Evolutionary conservation across 2,329 filamentous ascomycete species (phyloP).

Genomic region (Neurospora sp.): DNA sequence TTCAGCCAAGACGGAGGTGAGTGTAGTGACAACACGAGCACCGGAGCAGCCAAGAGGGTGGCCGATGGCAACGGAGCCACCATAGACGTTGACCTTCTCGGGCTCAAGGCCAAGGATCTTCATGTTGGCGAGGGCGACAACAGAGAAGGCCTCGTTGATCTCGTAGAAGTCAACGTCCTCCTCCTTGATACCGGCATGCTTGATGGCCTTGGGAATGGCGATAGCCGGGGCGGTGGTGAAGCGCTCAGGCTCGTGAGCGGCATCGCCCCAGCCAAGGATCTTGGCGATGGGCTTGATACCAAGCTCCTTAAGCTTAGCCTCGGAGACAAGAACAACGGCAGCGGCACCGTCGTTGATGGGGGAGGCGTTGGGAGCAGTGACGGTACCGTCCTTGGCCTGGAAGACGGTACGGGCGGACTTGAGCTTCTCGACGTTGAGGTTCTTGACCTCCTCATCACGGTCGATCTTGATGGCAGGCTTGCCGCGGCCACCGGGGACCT

Average conservation of each 20-base stretch:
- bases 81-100: conserved; percentile 90
- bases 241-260: conserved; percentile 80
- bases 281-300: conserved; percentile 86
- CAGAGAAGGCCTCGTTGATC: conserved; percentile 99
- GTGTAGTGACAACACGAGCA: conserved; percentile 82
- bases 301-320: conserved; percentile 87
- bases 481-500: conserved; percentile 78
- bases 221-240: conserved; percentile 92
- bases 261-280: conserved; percentile 96
- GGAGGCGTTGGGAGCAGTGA: conserved; percentile 93
- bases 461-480: conserved; percentile 77
- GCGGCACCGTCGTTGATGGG: conserved; percentile 92
- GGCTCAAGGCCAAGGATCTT: conserved; percentile 73
- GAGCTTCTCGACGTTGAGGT: conserved; percentile 77
- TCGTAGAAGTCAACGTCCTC: conserved; percentile 85
- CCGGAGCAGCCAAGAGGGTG: conserved; percentile 92
- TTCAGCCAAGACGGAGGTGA: conserved; percentile 79
- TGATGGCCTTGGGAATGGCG: conserved; percentile 93
- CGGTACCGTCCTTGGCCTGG: conserved; percentile 69
- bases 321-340: conserved; percentile 85
- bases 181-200: conserved; percentile 76
- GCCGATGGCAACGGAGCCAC: conserved; percentile 89
- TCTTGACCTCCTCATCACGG: conserved; percentile 92
- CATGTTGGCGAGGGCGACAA: conserved; percentile 91
- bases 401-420: conserved; percentile 78